A percentile compares a stretch with the other conserved stretches of the same genome.
phyloP scores from a whole-genome alignment of 2,329 filamentous ascomycete species.

The Ceratocystis ficicola region DNA sequence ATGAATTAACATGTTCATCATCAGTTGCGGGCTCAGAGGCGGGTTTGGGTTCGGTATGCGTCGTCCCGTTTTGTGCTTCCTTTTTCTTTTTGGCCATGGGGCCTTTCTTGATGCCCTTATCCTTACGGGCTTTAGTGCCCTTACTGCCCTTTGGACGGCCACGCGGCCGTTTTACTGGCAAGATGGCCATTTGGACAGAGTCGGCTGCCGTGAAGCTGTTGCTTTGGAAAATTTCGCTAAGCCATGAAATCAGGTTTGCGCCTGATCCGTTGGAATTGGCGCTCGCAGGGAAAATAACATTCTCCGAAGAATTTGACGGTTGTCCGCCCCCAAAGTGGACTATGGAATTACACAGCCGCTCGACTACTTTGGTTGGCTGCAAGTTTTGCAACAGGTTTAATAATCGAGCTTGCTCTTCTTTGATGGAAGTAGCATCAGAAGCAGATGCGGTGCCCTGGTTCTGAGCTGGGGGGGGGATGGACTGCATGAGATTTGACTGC shows the following conservation, averaged over 20 bases:
- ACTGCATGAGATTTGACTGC: constrained; percentile 13
- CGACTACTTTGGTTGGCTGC: constrained; percentile 45
- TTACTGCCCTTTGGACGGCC: constrained; percentile 41
- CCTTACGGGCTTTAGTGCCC: constrained; percentile 35
- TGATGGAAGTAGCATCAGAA: constrained; percentile 28
- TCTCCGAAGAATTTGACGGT: constrained; percentile 39
- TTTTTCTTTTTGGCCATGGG: constrained; percentile 17
- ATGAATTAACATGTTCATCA: constrained; percentile 1
- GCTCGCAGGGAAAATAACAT: constrained; percentile 44
- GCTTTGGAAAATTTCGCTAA: constrained; percentile 48
- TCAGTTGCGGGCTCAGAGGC: not conserved
- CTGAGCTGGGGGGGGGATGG: constrained; percentile 15
- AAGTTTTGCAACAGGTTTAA: constrained; percentile 45
- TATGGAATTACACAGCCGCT: constrained; percentile 50
- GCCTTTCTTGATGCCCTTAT: constrained; percentile 24
- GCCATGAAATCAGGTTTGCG: constrained; percentile 47
- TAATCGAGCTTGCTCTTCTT: constrained; percentile 47
- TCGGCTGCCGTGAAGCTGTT: constrained; percentile 19
- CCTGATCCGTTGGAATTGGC: constrained; percentile 45
- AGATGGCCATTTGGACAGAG: constrained; percentile 6
- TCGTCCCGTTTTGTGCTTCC: not conserved
- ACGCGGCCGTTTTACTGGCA: constrained; percentile 31
- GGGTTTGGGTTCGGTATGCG: not conserved
- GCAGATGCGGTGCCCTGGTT: constrained; percentile 3
- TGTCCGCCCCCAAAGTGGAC: constrained; percentile 52